Evolutionary conservation across 2,329 filamentous ascomycete species (phyloP).

Genomic region (Xylariales sp.): DNA sequence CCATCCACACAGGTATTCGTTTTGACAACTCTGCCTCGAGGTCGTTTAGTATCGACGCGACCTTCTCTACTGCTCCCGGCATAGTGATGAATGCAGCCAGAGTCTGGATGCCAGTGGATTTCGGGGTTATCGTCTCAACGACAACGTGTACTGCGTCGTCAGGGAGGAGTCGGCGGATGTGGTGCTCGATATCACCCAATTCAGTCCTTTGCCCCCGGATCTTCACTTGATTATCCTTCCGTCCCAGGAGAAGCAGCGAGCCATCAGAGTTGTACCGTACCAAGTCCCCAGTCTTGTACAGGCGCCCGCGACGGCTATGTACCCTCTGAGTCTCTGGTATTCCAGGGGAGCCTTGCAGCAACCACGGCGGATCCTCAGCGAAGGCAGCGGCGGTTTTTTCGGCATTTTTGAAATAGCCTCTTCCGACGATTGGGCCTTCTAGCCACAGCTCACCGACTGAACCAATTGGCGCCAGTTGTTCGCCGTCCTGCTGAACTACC

Average conservation of each 20-base stretch:
- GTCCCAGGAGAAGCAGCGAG: slow-evolving; percentile 17
- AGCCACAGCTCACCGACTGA: slow-evolving; percentile 35
- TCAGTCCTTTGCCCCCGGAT: slow-evolving; percentile 10
- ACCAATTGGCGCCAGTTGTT: slow-evolving; percentile 28
- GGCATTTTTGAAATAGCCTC: slow-evolving; percentile 35
- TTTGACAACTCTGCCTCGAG: background rate
- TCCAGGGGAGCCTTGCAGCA: slow-evolving; percentile 15
- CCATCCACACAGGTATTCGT: slow-evolving; percentile 1
- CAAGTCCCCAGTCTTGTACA: slow-evolving; percentile 38
- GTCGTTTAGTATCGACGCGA: background rate
- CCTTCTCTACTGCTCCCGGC: background rate
- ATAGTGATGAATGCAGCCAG: background rate
- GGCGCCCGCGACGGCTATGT: slow-evolving; percentile 8
- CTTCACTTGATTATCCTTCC: slow-evolving; percentile 11
- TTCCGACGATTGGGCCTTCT: slow-evolving; percentile 27
- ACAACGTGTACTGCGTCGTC: background rate
- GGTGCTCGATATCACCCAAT: slow-evolving; percentile 9
- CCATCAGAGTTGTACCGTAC: slow-evolving; percentile 30
- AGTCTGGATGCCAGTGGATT: too few species aligned
- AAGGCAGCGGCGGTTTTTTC: slow-evolving; percentile 37
- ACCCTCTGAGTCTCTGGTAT: slow-evolving; percentile 6
- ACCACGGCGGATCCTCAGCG: slow-evolving; percentile 34
- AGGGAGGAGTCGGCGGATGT: background rate
- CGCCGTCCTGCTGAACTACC: slow-evolving; percentile 27
- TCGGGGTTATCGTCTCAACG: background rate